phyloP scores from a whole-genome alignment of 768 basidiomycete genomes.

The Mycena albidolilacea region DNA sequence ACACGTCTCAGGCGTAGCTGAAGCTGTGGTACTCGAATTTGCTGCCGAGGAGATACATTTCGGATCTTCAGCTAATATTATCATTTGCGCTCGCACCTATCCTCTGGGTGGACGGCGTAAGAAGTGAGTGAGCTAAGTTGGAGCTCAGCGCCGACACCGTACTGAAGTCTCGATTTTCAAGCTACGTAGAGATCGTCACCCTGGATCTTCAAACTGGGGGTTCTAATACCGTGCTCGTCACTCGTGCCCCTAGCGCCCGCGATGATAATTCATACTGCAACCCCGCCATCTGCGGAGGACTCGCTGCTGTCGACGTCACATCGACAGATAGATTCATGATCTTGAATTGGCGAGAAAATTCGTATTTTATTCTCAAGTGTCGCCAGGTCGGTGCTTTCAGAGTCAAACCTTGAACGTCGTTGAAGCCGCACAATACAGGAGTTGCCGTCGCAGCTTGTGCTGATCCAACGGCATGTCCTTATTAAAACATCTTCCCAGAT shows the following conservation, averaged over 20 bases:
- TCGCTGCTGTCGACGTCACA: not conserved
- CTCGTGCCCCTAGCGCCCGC: not conserved
- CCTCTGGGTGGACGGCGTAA: not conserved
- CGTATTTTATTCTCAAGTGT: not conserved
- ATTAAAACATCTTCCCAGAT: not conserved
- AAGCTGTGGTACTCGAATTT: not conserved
- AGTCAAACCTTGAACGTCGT: not conserved
- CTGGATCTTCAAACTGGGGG: not conserved
- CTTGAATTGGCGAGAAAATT: not conserved
- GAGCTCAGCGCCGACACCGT: too few relatives aligned
- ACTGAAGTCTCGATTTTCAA: not conserved
- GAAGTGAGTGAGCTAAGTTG: slow-evolving; percentile 13
- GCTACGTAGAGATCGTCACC: not conserved
- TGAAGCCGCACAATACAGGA: not conserved
- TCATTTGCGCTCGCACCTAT: slow-evolving; percentile 9
- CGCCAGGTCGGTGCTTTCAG: not conserved
- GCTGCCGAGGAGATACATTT: slow-evolving; percentile 25
- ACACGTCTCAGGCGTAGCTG: not conserved
- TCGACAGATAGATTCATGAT: not conserved
- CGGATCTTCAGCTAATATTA: not conserved
- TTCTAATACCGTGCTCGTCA: not conserved
- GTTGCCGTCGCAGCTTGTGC: not conserved
- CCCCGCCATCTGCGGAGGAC: not conserved
- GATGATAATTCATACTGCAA: not conserved
- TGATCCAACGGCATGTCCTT: not conserved